These are phyloP conservation scores for Trametes meyenii DNA, from an alignment of 768 basidiomycete genomes.

Conservation along the genomic window DNA sequence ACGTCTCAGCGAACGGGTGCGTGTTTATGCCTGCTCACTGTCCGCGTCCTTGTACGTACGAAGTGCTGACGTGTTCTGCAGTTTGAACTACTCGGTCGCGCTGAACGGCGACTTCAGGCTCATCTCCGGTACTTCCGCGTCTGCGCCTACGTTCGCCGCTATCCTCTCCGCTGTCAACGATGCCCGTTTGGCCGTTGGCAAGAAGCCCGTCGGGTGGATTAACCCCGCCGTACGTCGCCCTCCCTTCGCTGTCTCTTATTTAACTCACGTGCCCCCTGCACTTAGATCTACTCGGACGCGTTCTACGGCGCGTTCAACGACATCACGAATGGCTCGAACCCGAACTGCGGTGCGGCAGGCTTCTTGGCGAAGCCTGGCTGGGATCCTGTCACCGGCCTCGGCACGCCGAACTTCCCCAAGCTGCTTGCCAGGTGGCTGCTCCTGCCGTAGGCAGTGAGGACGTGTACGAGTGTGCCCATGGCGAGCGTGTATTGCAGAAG, in stretches of 20 bases:
- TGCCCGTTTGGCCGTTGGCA: constrained; percentile 33
- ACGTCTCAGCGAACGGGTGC: constrained; percentile 40
- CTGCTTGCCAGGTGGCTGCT: constrained; percentile 16
- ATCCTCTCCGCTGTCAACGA: constrained; percentile 59
- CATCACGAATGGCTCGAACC: constrained; percentile 33
- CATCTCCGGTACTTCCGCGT: constrained; percentile 64
- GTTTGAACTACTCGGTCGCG: constrained; percentile 36
- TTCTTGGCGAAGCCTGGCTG: constrained; percentile 36
- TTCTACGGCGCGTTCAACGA: constrained; percentile 44
- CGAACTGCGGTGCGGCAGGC: constrained; percentile 37
- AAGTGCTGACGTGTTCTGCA: constrained; percentile 6
- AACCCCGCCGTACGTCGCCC: constrained; percentile 33
- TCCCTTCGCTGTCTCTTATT: neutral
- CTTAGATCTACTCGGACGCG: constrained; percentile 46
- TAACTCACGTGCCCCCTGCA: neutral
- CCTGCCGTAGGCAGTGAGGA: constrained; percentile 9
- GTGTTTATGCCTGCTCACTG: neutral
- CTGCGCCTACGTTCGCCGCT: constrained; percentile 63
- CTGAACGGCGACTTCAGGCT: constrained; percentile 32
- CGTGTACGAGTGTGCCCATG: neutral
- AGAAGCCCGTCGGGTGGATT: constrained; percentile 39
- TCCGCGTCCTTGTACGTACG: neutral
- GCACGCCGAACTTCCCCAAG: constrained; percentile 34
- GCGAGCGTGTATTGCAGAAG: too few relatives aligned
- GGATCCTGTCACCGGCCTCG: constrained; percentile 38